phyloP scores from a whole-genome alignment of 805 yeast genomes.

The Citeromyces nyonsensis region DNA sequence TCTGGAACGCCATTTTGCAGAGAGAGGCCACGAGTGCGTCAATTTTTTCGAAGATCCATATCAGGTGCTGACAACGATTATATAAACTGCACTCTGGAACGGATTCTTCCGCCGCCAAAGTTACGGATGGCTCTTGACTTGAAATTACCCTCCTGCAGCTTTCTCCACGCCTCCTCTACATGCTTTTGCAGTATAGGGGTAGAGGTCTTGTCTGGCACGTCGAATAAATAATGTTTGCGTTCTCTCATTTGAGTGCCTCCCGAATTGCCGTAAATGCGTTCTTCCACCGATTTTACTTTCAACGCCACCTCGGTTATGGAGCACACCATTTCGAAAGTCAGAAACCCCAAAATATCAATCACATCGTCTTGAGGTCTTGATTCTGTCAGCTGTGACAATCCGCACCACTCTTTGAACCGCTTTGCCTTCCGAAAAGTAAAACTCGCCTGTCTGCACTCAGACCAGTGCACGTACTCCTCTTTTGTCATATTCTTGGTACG shows the following conservation, averaged over 20 bases:
- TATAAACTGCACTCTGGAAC: slow-evolving; percentile 34
- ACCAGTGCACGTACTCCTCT: slow-evolving; percentile 97
- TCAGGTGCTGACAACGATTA: slow-evolving; percentile 4
- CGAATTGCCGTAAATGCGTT: slow-evolving; percentile 8
- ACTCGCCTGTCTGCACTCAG: slow-evolving; percentile 95
- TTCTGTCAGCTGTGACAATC: slow-evolving; percentile 69
- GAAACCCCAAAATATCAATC: slow-evolving; percentile 84
- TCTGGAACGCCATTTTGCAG: slow-evolving; percentile 6
- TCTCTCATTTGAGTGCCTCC: slow-evolving; percentile 13
- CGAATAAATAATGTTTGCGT: slow-evolving; percentile 52
- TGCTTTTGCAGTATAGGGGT: slow-evolving; percentile 69
- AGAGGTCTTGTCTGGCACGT: slow-evolving; percentile 76
- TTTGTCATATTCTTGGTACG: slow-evolving; percentile 87
- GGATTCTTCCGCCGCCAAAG: slow-evolving; percentile 55
- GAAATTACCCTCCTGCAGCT: slow-evolving; percentile 43
- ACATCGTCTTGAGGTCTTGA: slow-evolving; percentile 93
- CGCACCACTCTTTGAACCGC: slow-evolving; percentile 94
- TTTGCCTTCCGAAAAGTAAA: slow-evolving; percentile 92
- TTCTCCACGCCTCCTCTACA: slow-evolving; percentile 81
- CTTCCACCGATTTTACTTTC: slow-evolving; percentile 48
- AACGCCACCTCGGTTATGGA: slow-evolving; percentile 86
- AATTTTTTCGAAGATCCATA: slow-evolving; percentile 1
- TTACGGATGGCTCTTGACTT: slow-evolving; percentile 51
- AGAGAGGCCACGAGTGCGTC: slow-evolving; percentile 1
- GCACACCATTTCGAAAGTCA: slow-evolving; percentile 94